A percentile compares a stretch with the other conserved stretches of the same genome.
phyloP scores from a whole-genome alignment of 2,329 filamentous ascomycete genomes.

The Aureobasidium musti region DNA sequence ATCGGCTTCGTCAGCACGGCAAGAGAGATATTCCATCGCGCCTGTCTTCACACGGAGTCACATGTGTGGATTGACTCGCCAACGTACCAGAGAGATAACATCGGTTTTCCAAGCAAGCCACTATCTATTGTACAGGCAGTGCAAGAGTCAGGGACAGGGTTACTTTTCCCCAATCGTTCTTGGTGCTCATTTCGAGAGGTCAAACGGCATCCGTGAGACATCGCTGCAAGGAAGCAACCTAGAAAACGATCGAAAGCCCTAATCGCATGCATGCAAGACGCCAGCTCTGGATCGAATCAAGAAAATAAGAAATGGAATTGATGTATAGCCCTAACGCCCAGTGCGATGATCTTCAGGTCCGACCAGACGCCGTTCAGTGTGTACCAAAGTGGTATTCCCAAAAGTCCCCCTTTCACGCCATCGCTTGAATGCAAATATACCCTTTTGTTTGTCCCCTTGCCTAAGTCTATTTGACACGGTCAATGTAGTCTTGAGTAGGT shows the following conservation, averaged over 20 bases:
- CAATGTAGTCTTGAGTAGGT: conserved; percentile 69
- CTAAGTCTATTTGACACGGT: conserved; percentile 41
- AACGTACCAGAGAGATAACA: background rate
- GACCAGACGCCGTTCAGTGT: conserved; percentile 11
- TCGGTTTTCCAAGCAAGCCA: background rate
- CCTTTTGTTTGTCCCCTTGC: background rate
- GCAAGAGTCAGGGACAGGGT: conserved; percentile 6
- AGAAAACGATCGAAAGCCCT: conserved; percentile 6
- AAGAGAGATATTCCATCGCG: background rate
- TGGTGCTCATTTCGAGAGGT: background rate
- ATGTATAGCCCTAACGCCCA: conserved; percentile 12
- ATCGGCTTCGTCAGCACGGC: conserved; percentile 8
- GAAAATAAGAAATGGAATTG: background rate
- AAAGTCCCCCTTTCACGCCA: conserved; percentile 18
- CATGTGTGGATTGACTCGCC: background rate
- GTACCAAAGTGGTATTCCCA: conserved; percentile 13
- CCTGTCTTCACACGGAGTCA: background rate
- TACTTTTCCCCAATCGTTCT: background rate
- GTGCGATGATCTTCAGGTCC: background rate
- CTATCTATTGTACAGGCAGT: background rate
- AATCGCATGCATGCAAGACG: background rate
- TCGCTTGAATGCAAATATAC: conserved; percentile 29
- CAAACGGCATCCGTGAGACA: conserved; percentile 8
- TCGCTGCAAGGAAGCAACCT: conserved; percentile 6
- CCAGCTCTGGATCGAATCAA: background rate